Evolutionary conservation across 1,284 basidiomycete genomes (phyloP).

Genomic region (Apiotrichum siamense): DNA sequence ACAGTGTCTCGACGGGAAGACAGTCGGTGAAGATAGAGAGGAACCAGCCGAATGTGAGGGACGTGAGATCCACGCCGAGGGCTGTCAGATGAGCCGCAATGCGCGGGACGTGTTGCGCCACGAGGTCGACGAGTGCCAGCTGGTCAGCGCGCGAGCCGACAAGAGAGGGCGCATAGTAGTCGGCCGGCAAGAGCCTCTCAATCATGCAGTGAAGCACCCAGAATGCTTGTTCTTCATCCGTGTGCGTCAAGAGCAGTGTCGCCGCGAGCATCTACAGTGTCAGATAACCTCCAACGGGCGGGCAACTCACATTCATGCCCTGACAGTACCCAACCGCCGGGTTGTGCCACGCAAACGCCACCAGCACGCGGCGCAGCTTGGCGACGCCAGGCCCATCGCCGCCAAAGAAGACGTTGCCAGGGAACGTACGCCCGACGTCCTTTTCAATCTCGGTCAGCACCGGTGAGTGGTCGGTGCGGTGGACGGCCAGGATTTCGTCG

Average conservation of each 20-base stretch:
- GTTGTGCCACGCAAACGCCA: conserved; percentile 85
- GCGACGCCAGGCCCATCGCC: conserved; percentile 58
- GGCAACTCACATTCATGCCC: conserved; percentile 75
- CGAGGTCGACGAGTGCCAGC: conserved; percentile 78
- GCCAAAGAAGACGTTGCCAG: conserved; percentile 37
- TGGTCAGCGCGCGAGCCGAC: conserved; percentile 90
- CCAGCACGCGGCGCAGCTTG: conserved; percentile 81
- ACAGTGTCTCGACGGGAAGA: conserved; percentile 87
- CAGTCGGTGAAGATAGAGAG: conserved; percentile 94
- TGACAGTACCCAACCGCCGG: conserved; percentile 73
- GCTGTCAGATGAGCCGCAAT: conserved; percentile 67
- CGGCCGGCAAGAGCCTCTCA: conserved; percentile 71
- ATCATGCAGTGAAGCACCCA: conserved; percentile 90
- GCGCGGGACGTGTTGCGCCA: conserved; percentile 69
- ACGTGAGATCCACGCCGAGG: conserved; percentile 81
- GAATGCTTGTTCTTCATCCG: conserved; percentile 93
- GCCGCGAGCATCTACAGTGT: conserved; percentile 61
- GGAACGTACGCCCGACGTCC: conserved; percentile 85
- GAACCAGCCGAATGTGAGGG: conserved; percentile 98
- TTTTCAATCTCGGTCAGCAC: conserved; percentile 82
- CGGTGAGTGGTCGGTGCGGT: conserved; percentile 56
- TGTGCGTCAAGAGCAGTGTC: conserved; percentile 68
- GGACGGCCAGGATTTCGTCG: conserved; percentile 65
- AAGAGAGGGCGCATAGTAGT: conserved; percentile 76
- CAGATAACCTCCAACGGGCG: neutral